phyloP scores from a whole-genome alignment of 73 alveolate genomes.

The Blepharisma japonicum region DNA sequence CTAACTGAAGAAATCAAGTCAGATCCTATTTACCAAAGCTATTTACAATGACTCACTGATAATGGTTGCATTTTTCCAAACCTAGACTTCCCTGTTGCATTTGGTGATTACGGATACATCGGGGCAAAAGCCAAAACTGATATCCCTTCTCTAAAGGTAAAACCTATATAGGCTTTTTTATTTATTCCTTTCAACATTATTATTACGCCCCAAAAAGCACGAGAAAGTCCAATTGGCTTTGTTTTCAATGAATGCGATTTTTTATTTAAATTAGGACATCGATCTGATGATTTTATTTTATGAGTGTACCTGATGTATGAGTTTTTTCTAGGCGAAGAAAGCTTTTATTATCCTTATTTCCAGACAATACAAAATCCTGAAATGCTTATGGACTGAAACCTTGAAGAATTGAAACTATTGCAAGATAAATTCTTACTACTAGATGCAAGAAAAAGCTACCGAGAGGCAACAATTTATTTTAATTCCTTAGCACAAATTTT shows the following conservation, averaged over 20 bases:
- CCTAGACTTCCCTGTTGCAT: slow-evolving; percentile 23
- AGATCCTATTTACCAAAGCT: slow-evolving; percentile 19
- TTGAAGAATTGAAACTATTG: slow-evolving; percentile 25
- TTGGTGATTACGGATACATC: slow-evolving; percentile 22
- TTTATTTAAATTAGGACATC: slow-evolving; percentile 32
- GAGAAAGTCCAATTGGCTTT: slow-evolving; percentile 39
- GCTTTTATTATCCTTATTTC: slow-evolving; percentile 52
- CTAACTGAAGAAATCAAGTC: neutral
- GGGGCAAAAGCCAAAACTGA: slow-evolving; percentile 1
- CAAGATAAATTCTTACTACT: slow-evolving; percentile 28
- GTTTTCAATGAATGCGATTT: slow-evolving; percentile 37
- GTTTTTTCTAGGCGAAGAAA: slow-evolving; percentile 38
- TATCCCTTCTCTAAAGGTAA: slow-evolving; percentile 25
- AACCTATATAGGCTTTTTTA: slow-evolving; percentile 41
- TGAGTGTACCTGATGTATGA: slow-evolving; percentile 42
- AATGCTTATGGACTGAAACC: slow-evolving; percentile 38
- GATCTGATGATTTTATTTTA: slow-evolving; percentile 30
- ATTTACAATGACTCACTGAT: slow-evolving; percentile 36
- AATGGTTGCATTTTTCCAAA: slow-evolving; percentile 32
- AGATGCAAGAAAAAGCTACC: neutral
- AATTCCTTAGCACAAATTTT: neutral
- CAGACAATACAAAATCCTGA: slow-evolving; percentile 34
- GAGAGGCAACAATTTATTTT: neutral
- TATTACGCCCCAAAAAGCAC: slow-evolving; percentile 44
- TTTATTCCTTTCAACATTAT: slow-evolving; percentile 43